Base-by-base conservation (phyloP, 228 moss, liverwort and hornwort genomes). In the Sphagnum magellanicum region DNA sequence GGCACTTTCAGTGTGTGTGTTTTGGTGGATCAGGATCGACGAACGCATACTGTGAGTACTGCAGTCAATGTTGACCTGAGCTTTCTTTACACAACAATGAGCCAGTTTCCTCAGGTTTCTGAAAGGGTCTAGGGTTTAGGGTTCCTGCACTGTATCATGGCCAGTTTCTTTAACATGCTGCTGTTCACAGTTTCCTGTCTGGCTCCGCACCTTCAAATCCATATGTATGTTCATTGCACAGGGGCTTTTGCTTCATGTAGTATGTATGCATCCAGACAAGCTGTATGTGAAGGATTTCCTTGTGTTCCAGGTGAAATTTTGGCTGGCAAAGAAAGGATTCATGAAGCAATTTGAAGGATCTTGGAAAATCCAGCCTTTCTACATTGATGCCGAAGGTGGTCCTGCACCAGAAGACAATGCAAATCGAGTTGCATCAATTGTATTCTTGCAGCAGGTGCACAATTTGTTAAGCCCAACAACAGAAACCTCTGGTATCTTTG, bases 321-420 rank as follows among this genome's bases (percentile, higher is more conserved):
- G 74, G 70, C 84, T 94, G 57, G 85, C 89, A 50, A 88, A 72
- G 75, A 73, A 78, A 70, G 94, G 94, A 48, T 94, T 94, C 69
- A 94, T 94, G 94, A 94, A 89, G 67, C 85, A 83, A 68, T 94
- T 94, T 69, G 78, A 91, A 68, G 94, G 94, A 50, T 71, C 69
- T 55, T 94, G 94, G 94, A 47, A 63, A 16, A 83, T 94, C 67
- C 77, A 86, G 13, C 86, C 94, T n/a, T 73, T 89, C 0, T 78
- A 79, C 48, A 62, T 94, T 71, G 91, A 94, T 83, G 79, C 79
- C 48, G 53, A 80, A 60, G 75, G 84, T 50, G 74, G 67, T 70
- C 73, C 77, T 58, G 67, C 66, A 52, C 67, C 79, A 57, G 72
- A 79, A 67, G 58, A 72, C 51, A 57, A 50, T 51, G 74, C 78